Evolutionary conservation across 1,139 yeast genomes (phyloP), one percentile per base, ranked within the genome.

Genomic region (Geotrichum fermentans): DNA sequence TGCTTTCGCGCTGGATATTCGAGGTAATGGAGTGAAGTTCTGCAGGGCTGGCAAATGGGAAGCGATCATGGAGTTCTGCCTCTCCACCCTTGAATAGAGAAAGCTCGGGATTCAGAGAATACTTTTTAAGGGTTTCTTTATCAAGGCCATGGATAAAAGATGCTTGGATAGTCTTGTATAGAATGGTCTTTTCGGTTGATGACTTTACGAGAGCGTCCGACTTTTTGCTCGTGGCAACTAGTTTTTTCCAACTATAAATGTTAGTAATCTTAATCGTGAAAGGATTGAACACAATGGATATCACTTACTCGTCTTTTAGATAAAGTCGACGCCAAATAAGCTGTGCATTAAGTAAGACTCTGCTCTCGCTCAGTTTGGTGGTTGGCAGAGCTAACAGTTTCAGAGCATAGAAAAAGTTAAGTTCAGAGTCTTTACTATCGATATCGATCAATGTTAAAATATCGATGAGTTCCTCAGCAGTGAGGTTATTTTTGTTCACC

Each of bases 261-360:
- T 26, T 38, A 26, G 33, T 2, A 14, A 38, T 14, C 21, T 6
- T 24, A 6, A 6, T 6, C 24, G 41, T 3, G 18, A 38, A 21
- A 34, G n/a, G n/a, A 21, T 22, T 5, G 14, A 10, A 28, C 11
- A 26, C 7, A 21, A 39, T 3, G n/a, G 3, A 11, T 6, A 21
- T 14, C 11, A 47, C 50, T 35, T 38, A 48, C 37, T 80, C 77
- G 56, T 80, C 83, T 1, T 77, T 72, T n/a, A 79, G 59, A 8
- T 84, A 67, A 42, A 83, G 71, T 52, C 92, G 71, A 58, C 80
- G 70, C 92, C 94, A 84, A 1, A 83, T 68, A 14, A 73, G 60
- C 14, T 66, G 65, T 44, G 67, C 69, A 43, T 68, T 65, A 13
- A 66, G 55, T 38, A 32, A 17, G 1, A 52, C 51, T 37, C 67